Evolutionary conservation across 192 early-diverging fungal species (phyloP).

Genomic region (Backusella psychrophila): DNA sequence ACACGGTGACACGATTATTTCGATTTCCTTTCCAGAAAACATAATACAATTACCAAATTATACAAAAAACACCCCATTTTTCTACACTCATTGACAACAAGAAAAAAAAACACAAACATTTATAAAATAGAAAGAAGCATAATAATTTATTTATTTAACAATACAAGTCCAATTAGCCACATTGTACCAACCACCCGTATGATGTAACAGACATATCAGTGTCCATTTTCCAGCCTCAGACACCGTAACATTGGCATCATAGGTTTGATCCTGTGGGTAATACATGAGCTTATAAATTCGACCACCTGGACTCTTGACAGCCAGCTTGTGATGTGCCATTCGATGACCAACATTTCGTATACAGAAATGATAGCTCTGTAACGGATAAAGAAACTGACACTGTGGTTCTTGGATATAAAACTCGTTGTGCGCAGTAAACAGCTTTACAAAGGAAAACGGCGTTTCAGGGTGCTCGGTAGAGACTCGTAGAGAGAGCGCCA

Average conservation of each 20-base stretch:
- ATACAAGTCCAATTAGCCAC: slow-evolving; percentile 34
- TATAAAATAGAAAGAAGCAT: too few relatives aligned
- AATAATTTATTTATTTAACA: background rate
- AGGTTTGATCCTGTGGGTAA: slow-evolving; percentile 29
- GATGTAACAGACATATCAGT: slow-evolving; percentile 30
- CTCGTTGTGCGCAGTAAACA: slow-evolving; percentile 39
- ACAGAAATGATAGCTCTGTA: slow-evolving; percentile 46
- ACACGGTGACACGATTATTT: background rate
- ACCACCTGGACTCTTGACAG: slow-evolving; percentile 36
- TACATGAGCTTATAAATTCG: slow-evolving; percentile 28
- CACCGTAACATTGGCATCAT: slow-evolving; percentile 19
- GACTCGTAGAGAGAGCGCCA: slow-evolving; percentile 33
- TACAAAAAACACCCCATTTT: background rate
- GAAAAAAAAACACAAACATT: too few relatives aligned
- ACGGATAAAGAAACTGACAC: slow-evolving; percentile 40
- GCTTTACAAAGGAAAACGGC: slow-evolving; percentile 43
- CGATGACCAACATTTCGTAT: slow-evolving; percentile 19
- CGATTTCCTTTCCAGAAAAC: too few relatives aligned
- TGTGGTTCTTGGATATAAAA: slow-evolving; percentile 52
- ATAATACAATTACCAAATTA: background rate
- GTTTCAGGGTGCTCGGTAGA: background rate
- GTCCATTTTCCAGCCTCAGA: slow-evolving; percentile 33
- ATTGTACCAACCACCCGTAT: slow-evolving; percentile 27
- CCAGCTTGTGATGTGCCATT: slow-evolving; percentile 30
- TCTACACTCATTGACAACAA: too few relatives aligned